Conservation (phyloP, 495 filamentous ascomycete genomes). For the Podospora anserina region DNA sequence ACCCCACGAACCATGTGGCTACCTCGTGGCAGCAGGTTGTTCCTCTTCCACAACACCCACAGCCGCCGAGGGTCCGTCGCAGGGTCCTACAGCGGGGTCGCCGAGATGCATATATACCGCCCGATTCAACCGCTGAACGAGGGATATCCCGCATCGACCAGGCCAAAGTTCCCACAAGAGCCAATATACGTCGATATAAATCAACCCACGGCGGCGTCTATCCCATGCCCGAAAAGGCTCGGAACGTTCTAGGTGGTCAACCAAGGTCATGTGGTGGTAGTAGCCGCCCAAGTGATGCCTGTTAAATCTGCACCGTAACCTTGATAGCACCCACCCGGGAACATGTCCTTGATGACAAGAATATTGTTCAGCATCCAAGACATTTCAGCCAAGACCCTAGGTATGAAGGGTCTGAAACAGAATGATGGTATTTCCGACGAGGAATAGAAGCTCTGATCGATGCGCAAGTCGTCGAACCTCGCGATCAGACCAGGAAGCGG, state of each 20-base stretch:
- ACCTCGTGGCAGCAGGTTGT: neutral
- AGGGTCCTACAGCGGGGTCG: neutral
- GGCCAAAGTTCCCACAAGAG: neutral
- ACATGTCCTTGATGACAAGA: neutral
- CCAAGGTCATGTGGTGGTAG: neutral
- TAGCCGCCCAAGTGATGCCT: neutral
- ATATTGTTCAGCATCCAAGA: neutral
- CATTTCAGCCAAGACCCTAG: neutral
- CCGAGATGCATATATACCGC: neutral
- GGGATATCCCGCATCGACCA: neutral
- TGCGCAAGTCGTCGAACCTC: neutral
- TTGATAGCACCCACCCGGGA: neutral
- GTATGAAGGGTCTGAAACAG: conserved; percentile 18
- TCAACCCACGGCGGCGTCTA: neutral
- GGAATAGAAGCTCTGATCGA: conserved; percentile 13
- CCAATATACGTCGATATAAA: neutral
- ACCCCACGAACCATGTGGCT: neutral
- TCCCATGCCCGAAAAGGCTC: neutral
- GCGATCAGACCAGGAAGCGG: conserved; percentile 9
- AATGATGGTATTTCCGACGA: conserved; percentile 13
- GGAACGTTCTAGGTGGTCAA: too few relatives aligned
- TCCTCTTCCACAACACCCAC: neutral
- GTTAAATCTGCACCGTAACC: neutral
- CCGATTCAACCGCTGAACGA: neutral
- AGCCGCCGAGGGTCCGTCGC: neutral